Evolutionary conservation across 768 basidiomycete genomes (phyloP), one percentile per base, ranked within the genome.

Genomic region (Mycena kentingensis): DNA sequence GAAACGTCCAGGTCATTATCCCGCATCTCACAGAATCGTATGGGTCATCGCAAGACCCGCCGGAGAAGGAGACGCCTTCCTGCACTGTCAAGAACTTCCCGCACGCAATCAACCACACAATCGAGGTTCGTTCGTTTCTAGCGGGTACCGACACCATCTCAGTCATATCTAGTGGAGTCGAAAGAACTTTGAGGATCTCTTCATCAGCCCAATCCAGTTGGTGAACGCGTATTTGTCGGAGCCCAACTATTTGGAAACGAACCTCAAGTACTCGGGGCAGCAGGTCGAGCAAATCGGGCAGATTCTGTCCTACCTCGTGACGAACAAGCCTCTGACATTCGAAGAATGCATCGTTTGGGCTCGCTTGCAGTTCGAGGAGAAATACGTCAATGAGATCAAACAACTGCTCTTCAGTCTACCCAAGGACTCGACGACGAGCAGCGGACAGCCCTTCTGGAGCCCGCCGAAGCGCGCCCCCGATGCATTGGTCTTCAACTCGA

Each of bases 71-170:
- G 66, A 87, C 94, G 2, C 90, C 97, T 21, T 91, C 90, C 22
- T 99, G 97, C 70, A 99, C 97, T 1, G 88, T 98, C 68, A 98
- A 98, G 77, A 98, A 92, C 72, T 99, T 98, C 82, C 97, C 97
- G 10, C 95, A 99, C 67, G 88, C 89, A 22, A 98, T 98, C 63
- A 88, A 92, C 60, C 97, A 99, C 72, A 97, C 94, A 6, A 99
- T 99, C 54, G 93, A 98, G 78, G 92, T 90, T 49, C 26, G 79
- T 66, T 28, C 38, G 11, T 27, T 19, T 38, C 16, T 18, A 27
- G 38, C 12, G 35, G 1, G 21, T 6, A 36, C 22, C 19, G 21
- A 26, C 37, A 21, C 15, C 16, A 7, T 37, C 10, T 12, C 36
- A 7, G 6, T 10, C 36, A 19, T 12, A 19, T 51, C 11, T 62